These are phyloP conservation scores for Ceratocystis eucalypticola DNA, from an alignment of 2,329 filamentous ascomycete species.

Conservation along the genomic window DNA sequence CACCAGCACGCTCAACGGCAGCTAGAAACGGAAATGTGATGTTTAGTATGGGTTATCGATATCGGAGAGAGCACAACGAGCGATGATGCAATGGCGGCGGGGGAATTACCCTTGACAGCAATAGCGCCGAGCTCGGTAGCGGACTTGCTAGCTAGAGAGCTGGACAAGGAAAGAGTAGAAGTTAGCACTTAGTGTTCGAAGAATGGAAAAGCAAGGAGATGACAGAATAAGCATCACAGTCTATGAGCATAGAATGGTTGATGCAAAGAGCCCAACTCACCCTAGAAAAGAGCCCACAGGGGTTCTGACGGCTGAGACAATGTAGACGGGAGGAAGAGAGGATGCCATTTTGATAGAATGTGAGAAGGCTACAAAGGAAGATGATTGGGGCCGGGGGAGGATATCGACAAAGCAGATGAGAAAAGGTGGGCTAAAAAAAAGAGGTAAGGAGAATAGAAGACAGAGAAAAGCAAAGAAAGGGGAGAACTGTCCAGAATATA, in stretches of 20 bases:
- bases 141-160: conserved; percentile 74
- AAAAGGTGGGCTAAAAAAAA: conserved; percentile 15
- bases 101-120: conserved; percentile 66
- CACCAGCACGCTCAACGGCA: conserved; percentile 71
- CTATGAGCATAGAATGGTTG: neutral
- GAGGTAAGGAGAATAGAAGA: conserved; percentile 16
- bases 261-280: conserved; percentile 34
- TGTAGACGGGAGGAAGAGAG: conserved; percentile 75
- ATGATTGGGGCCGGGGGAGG: neutral
- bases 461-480: conserved; percentile 18
- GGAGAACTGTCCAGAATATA: conserved; percentile 17
- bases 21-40: conserved; percentile 29
- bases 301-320: conserved; percentile 81
- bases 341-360: conserved; percentile 21
- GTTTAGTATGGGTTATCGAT: conserved; percentile 18
- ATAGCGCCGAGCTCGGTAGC: conserved; percentile 78
- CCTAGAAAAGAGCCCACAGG: conserved; percentile 90
- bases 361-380: neutral
- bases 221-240: neutral
- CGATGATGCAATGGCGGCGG: neutral
- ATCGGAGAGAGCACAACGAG: conserved; percentile 2
- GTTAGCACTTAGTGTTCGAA: neutral
- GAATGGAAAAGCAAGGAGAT: neutral
- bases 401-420: conserved; percentile 15
- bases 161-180: conserved; percentile 27